These are phyloP conservation scores for Pueraria montana DNA, from an alignment of 306 rosid species.

Conservation along the genomic window DNA sequence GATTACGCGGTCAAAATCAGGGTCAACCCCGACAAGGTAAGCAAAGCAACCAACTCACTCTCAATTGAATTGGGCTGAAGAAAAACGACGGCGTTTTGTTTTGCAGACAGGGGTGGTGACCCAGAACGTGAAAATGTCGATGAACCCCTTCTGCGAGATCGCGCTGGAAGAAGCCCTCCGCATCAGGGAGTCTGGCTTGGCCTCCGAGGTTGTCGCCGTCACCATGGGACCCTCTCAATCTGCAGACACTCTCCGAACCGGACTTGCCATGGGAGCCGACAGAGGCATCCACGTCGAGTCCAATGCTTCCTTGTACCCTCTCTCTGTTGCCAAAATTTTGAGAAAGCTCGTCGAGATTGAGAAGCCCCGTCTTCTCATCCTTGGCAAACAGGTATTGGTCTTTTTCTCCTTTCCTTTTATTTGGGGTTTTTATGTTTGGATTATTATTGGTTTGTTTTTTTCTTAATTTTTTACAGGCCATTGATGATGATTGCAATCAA, in stretches of 20 bases:
- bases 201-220: conserved; percentile 91
- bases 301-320: conserved; percentile 63
- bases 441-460: neutral
- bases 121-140: conserved; percentile 98
- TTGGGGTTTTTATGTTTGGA: neutral
- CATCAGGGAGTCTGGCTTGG: conserved; percentile 77
- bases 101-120: conserved; percentile 88
- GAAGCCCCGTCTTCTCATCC: conserved; percentile 83
- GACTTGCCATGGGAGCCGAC: conserved; percentile 96
- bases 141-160: conserved; percentile 98
- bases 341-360: conserved; percentile 80
- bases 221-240: conserved; percentile 83
- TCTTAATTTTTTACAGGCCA: conserved; percentile 63
- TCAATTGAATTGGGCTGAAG: too few species aligned
- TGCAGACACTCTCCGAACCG: conserved; percentile 84
- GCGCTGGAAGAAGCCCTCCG: conserved; percentile 95
- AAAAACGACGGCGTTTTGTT: too few species aligned
- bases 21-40: conserved; percentile 91
- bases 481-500: conserved; percentile 98
- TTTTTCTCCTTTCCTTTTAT: neutral
- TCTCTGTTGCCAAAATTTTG: conserved; percentile 82
- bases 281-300: conserved; percentile 87
- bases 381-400: conserved; percentile 76
- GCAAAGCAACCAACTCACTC: too few species aligned
- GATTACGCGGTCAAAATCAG: conserved; percentile 98